Evolutionary conservation across 1,139 yeast genomes (phyloP), one percentile per base, ranked within the genome.

Genomic region (Scheffersomyces insectosa): DNA sequence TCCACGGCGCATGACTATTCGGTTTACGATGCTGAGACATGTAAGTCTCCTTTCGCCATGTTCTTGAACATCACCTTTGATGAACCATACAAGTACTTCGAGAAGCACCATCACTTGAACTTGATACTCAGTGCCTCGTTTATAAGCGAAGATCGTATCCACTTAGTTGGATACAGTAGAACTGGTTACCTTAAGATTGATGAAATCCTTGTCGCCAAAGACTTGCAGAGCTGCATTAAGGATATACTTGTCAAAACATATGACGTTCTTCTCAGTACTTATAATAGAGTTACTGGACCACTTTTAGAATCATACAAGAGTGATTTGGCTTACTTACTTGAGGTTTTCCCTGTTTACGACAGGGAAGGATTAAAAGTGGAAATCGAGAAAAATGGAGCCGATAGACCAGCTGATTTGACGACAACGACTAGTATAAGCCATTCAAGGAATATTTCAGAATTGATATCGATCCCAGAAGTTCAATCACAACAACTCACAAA

Each of bases 1-100:
- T 83, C 87, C 12, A 83, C 96, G 0, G 97, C 96, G 1, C 97
- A 91, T 57, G 95, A 85, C 51, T 55, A 71, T 3, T 62, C 70
- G 1, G 75, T 80, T 2, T 90, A 89, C 55, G 62, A 63, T 10
- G 65, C 65, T 7, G 98, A 91, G 59, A 68, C 65, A 3, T 66
- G 78, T 29, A 80, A 75, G 51, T 78, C 91, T 0, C 83, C 84
- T 1, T 72, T 88, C 50, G 82, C 83, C 0, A 59, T 91, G 12
- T 80, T 86, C 47, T 70, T 90, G 49, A 89, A 88, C 55, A 71
- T 65, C 43, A 39, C 62, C 2, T 46, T 57, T 7, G 62, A 58
- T 33, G 59, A 61, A 43, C 56, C 61, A 3, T 47, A 51, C 3
- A 45, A 44, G 37, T 64, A 62, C 35, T 64, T 71, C 42, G 57